Conservation (phyloP, 2,329 filamentous ascomycete genomes). For the Cordyceps farinosa region DNA sequence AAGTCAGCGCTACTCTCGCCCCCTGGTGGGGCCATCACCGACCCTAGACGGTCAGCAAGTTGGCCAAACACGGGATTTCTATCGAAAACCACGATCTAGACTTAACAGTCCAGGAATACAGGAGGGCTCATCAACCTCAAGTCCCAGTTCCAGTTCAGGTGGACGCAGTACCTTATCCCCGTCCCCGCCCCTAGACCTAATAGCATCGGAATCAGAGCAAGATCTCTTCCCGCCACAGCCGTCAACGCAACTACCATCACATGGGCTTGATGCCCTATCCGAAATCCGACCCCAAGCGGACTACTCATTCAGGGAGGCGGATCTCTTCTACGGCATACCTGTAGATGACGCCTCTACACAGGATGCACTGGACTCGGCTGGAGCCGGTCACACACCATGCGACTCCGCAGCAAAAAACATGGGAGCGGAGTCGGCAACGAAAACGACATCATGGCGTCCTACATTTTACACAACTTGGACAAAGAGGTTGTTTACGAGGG, state of each 20-base stretch:
- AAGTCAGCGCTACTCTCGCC: neutral
- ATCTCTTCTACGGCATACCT: constrained; percentile 11
- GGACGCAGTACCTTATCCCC: neutral
- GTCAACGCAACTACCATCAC: neutral
- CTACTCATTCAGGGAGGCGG: constrained; percentile 9
- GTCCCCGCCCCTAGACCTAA: no score
- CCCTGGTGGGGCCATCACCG: neutral
- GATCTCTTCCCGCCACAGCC: neutral
- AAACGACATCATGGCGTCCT: neutral
- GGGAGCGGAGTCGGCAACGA: neutral
- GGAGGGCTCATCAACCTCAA: neutral
- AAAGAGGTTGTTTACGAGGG: neutral
- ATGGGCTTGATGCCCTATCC: neutral
- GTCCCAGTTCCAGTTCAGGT: neutral
- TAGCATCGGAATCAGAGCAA: neutral
- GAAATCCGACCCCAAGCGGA: neutral
- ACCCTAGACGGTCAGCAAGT: neutral
- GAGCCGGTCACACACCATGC: neutral
- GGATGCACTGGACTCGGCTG: neutral
- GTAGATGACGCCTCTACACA: neutral
- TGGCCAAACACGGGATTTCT: neutral
- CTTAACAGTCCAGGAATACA: neutral
- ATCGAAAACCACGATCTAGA: constrained; percentile 2
- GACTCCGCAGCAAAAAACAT: neutral
- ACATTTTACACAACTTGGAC: neutral